Conservation (phyloP, 495 filamentous ascomycete genomes). For the Aspergillus biplanus region DNA sequence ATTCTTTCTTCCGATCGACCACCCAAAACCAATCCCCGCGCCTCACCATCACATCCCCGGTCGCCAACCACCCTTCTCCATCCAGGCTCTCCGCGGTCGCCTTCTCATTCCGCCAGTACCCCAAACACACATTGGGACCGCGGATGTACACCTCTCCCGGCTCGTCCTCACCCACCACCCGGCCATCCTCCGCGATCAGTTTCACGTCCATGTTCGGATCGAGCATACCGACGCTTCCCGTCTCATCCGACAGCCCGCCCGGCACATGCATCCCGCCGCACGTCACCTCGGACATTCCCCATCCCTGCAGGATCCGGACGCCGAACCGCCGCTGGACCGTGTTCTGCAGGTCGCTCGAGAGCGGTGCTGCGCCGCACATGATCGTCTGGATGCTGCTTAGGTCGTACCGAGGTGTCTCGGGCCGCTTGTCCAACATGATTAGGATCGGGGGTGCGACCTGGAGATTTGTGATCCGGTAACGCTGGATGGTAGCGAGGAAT, state of each 20-base stretch:
- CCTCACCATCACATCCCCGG: slow-evolving; percentile 43
- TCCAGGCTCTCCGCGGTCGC: slow-evolving; percentile 44
- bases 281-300: slow-evolving; percentile 52
- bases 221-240: slow-evolving; percentile 23
- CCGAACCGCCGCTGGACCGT: slow-evolving; percentile 44
- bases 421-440: slow-evolving; percentile 50
- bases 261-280: slow-evolving; percentile 26
- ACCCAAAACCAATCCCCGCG: slow-evolving; percentile 45
- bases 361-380: slow-evolving; percentile 12
- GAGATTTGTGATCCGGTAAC: slow-evolving; percentile 48
- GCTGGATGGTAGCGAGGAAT: slow-evolving; percentile 44
- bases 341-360: slow-evolving; percentile 43
- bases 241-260: slow-evolving; percentile 21
- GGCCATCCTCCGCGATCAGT: slow-evolving; percentile 31
- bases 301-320: slow-evolving; percentile 52
- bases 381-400: slow-evolving; percentile 39
- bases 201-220: slow-evolving; percentile 31
- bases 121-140: slow-evolving; percentile 42
- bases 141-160: slow-evolving; percentile 42
- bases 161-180: slow-evolving; percentile 22
- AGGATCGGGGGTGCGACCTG: slow-evolving; percentile 52
- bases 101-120: slow-evolving; percentile 46
- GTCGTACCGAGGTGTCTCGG: slow-evolving; percentile 45
- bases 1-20: slow-evolving; percentile 50
- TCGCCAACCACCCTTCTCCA: slow-evolving; percentile 47